phyloP scores from a whole-genome alignment of 2,329 filamentous ascomycete genomes.

The Colletotrichum melonis region DNA sequence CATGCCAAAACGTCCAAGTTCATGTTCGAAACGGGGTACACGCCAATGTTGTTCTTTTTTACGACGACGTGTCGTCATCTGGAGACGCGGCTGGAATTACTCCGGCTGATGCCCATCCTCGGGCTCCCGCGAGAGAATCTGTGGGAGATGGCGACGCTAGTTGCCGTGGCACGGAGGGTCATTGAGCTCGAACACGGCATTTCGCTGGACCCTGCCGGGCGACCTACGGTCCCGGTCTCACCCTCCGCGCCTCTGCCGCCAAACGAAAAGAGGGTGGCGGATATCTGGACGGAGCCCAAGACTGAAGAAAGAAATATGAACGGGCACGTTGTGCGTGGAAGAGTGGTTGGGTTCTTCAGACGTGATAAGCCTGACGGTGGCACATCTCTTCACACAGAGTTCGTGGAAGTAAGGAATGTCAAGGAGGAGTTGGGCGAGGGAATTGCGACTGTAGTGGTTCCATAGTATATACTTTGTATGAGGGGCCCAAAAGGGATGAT shows the following conservation, averaged over 20 bases:
- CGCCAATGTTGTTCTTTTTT: slow-evolving; percentile 29
- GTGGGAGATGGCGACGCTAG: slow-evolving; percentile 26
- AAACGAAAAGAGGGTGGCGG: slow-evolving; percentile 11
- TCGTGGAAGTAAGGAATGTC: slow-evolving; percentile 1
- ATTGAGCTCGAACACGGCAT: slow-evolving; percentile 32
- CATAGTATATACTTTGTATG: background rate
- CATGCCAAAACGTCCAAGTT: slow-evolving; percentile 12
- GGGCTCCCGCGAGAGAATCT: slow-evolving; percentile 22
- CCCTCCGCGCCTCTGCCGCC: background rate
- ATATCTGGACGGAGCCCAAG: slow-evolving; percentile 6
- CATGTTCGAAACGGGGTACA: slow-evolving; percentile 28
- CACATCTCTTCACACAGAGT: slow-evolving; percentile 1
- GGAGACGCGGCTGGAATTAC: slow-evolving; percentile 14
- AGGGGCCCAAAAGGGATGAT: background rate
- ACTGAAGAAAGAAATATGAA: slow-evolving; percentile 10
- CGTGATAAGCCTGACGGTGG: background rate
- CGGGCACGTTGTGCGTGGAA: background rate
- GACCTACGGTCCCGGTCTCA: background rate
- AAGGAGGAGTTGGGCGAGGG: background rate
- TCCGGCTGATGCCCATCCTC: slow-evolving; percentile 22
- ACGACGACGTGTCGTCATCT: slow-evolving; percentile 18
- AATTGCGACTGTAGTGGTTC: background rate
- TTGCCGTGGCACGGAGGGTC: slow-evolving; percentile 20
- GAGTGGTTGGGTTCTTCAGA: slow-evolving; percentile 12
- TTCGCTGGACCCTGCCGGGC: background rate